These are phyloP conservation scores for Monosporascus cannonballus DNA, from an alignment of 2,329 filamentous ascomycete species.

Conservation along the genomic window DNA sequence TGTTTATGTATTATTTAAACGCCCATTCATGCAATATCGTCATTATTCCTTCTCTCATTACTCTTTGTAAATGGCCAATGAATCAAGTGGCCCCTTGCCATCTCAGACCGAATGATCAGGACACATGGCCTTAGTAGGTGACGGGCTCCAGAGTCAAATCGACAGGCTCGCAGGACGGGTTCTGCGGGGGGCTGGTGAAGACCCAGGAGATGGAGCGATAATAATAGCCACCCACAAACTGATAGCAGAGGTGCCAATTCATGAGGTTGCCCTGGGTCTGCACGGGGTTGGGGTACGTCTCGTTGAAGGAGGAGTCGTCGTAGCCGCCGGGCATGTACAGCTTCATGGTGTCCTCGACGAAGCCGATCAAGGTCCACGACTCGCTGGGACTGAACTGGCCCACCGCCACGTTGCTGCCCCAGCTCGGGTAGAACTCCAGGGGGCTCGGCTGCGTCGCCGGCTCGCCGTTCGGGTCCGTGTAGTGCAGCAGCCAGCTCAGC, in stretches of 20 bases:
- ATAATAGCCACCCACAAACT: slow-evolving; percentile 18
- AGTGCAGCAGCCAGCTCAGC: slow-evolving; percentile 12
- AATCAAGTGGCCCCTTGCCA: too few relatives aligned
- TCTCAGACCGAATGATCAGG: too few relatives aligned
- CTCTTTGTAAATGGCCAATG: too few relatives aligned
- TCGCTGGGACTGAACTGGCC: slow-evolving; percentile 12
- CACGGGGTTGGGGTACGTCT: slow-evolving; percentile 4
- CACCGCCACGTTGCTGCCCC: slow-evolving; percentile 16
- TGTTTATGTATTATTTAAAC: too few relatives aligned
- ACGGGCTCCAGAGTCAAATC: slow-evolving; percentile 10
- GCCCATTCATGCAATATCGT: too few relatives aligned
- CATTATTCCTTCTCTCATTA: too few relatives aligned
- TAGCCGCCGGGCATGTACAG: slow-evolving; percentile 14
- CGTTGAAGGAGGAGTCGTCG: slow-evolving; percentile 16
- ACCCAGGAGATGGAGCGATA: slow-evolving; percentile 20
- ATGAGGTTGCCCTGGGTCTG: slow-evolving; percentile 9
- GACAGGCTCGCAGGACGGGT: slow-evolving; percentile 19
- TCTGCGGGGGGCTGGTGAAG: slow-evolving; percentile 13
- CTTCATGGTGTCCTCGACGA: slow-evolving; percentile 10
- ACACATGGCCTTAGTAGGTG: too few relatives aligned
- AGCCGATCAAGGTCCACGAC: slow-evolving; percentile 6
- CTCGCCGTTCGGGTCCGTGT: slow-evolving; percentile 4
- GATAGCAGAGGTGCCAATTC: slow-evolving; percentile 20
- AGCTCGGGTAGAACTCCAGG: slow-evolving; percentile 8
- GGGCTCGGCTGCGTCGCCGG: slow-evolving; percentile 5